Conservation (phyloP, 306 rosid genomes). For the Carpinus viminea region DNA sequence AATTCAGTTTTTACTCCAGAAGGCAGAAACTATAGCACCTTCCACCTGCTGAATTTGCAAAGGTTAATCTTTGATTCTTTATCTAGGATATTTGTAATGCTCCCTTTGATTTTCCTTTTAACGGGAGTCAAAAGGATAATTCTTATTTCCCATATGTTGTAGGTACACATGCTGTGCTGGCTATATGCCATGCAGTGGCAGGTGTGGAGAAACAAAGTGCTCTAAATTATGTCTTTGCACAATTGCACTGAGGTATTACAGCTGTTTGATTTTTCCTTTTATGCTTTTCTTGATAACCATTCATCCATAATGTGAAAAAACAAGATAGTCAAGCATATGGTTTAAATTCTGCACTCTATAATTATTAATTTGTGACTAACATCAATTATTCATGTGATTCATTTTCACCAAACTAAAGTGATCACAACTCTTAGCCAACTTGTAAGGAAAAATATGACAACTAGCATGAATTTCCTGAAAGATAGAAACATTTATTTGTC, state of each 20-base stretch:
- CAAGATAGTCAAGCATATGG: background rate
- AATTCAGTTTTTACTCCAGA: too few relatives aligned
- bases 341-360: background rate
- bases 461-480: background rate
- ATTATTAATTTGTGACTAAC: background rate
- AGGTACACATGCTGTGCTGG: conserved; percentile 93
- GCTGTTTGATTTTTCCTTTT: background rate
- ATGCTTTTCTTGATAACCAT: background rate
- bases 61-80: too few relatives aligned
- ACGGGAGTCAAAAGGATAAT: conserved; percentile 4
- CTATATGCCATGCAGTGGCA: conserved; percentile 94
- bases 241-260: conserved; percentile 69
- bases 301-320: background rate
- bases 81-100: too few relatives aligned
- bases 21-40: too few relatives aligned
- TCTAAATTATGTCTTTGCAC: conserved; percentile 68
- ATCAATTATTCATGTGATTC: background rate
- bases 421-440: background rate
- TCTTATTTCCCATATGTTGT: conserved; percentile 22
- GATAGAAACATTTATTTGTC: background rate
- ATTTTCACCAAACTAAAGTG: background rate
- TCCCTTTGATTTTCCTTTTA: conserved; percentile 3
- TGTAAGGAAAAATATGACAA: background rate
- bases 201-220: conserved; percentile 85
- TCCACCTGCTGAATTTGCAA: too few relatives aligned